A percentile compares a stretch with the other conserved stretches of the same genome.
phyloP scores from a whole-genome alignment of 345 rosid species.

The Eutrema yunnanense region DNA sequence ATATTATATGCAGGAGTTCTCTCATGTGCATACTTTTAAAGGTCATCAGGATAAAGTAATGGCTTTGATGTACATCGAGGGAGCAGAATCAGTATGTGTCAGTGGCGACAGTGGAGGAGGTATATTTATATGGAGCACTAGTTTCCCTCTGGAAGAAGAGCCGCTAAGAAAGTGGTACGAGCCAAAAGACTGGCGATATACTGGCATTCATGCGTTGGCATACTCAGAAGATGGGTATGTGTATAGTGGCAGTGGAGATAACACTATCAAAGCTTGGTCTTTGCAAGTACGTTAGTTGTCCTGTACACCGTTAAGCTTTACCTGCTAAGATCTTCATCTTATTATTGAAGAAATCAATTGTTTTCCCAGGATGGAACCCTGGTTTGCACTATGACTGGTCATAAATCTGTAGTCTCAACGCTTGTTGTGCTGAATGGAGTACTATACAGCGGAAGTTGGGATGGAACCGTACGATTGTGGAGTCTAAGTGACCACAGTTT shows the following conservation, averaged over 20 bases:
- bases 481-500: conserved; percentile 73
- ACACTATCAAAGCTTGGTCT: conserved; percentile 81
- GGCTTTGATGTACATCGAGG: conserved; percentile 63
- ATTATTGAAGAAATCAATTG: background rate
- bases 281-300: conserved; percentile 46
- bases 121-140: conserved; percentile 68
- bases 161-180: conserved; percentile 79
- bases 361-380: conserved; percentile 59
- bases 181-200: conserved; percentile 90
- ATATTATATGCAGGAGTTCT: conserved; percentile 57
- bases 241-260: conserved; percentile 91
- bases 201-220: conserved; percentile 78
- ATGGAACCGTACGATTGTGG: conserved; percentile 85
- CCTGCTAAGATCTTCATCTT: background rate
- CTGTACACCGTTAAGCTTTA: background rate
- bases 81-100: conserved; percentile 60
- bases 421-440: conserved; percentile 55
- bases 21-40: conserved; percentile 68
- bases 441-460: conserved; percentile 94
- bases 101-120: conserved; percentile 89
- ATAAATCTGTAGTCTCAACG: conserved; percentile 79
- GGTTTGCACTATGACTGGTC: conserved; percentile 75
- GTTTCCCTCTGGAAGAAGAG: conserved; percentile 48
- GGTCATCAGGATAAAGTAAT: conserved; percentile 87
- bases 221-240: conserved; percentile 54